Evolutionary conservation across 2,329 filamentous ascomycete species (phyloP).

Genomic region (Phaeosphaeriaceae sp.): DNA sequence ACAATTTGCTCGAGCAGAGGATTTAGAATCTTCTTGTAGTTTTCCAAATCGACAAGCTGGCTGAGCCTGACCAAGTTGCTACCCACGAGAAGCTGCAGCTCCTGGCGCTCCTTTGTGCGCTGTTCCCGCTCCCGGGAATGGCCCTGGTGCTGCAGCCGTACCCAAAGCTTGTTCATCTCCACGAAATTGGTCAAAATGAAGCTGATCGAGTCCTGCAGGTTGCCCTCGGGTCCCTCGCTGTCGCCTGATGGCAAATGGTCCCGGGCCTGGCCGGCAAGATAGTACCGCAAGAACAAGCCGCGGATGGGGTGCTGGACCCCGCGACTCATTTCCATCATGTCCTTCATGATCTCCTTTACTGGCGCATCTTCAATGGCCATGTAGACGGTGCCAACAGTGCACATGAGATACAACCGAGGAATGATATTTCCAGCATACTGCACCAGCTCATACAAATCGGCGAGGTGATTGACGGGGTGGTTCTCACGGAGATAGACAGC

Average conservation of each 20-base stretch:
- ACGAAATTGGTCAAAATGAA: constrained; percentile 99
- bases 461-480: constrained; percentile 96
- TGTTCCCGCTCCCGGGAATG: constrained; percentile 94
- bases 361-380: constrained; percentile 98
- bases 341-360: constrained; percentile 99
- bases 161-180: constrained; percentile 99
- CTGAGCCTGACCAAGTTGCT: constrained; percentile 95
- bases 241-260: constrained; percentile 83
- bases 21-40: constrained; percentile 90
- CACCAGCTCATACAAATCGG: constrained; percentile 95
- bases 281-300: constrained; percentile 93
- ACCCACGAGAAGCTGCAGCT: constrained; percentile 92
- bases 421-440: constrained; percentile 99
- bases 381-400: constrained; percentile 98
- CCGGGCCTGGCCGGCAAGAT: constrained; percentile 90
- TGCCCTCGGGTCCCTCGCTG: constrained; percentile 91
- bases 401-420: constrained; percentile 96
- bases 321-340: constrained; percentile 99
- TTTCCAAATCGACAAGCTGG: constrained; percentile 91
- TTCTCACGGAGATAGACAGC: constrained; percentile 96
- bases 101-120: constrained; percentile 90
- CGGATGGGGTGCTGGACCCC: constrained; percentile 97
- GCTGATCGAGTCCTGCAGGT: constrained; percentile 95
- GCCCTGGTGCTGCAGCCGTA: constrained; percentile 94
- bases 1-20: constrained; percentile 96